Base-by-base conservation (phyloP, 441 rosid species). In the Populus tomentosa region DNA sequence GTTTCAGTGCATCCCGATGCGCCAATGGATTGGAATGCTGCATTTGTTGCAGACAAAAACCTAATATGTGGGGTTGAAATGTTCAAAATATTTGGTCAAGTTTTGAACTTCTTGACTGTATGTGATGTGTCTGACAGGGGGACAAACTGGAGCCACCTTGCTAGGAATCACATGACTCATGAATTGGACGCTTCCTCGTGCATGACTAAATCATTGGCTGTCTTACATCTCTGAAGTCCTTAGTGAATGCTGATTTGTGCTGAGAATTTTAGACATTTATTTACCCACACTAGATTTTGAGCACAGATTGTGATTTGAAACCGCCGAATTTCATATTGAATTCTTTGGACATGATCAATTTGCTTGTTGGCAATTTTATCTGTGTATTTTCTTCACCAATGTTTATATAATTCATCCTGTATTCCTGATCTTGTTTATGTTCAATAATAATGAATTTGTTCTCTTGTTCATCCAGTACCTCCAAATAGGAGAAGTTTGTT, bases 21-120 rank as follows among this genome's bases (percentile, higher is more conserved):
- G 26, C 99, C 99, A 20, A 94, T 95, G 97, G 99, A 95, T 84
- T 95, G 97, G 98, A 92, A 89, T 73, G 97, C 97, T 20, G 84
- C 89, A 28, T 95, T 90, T 82, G 98, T 89, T 26, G 87, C 97
- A 0, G 94, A 91, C 78, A 83, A 84, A 77, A 88, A 88, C 83
- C 74, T 83, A 68, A 84, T 95, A 63, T 90, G 91, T 82, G 99
- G 98, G 72, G 89, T 94, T 63, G 99, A 95, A 85, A 94, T 94
- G 98, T 94, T 94, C 86, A 95, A 95, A 84, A 95, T 95, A 79
- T 94, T 95, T 80, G 98, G 99, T 64, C 95, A 94, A 80, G 89
- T 89, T 40, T 75, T 95, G 85, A 89, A 91, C 78, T 95, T 95
- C 86, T 80, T 86, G 75, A 95, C 98, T 13, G 83, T 85, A 10